These are phyloP conservation scores for Starmera quercuum DNA, from an alignment of 805 yeast genomes.

Conservation along the genomic window DNA sequence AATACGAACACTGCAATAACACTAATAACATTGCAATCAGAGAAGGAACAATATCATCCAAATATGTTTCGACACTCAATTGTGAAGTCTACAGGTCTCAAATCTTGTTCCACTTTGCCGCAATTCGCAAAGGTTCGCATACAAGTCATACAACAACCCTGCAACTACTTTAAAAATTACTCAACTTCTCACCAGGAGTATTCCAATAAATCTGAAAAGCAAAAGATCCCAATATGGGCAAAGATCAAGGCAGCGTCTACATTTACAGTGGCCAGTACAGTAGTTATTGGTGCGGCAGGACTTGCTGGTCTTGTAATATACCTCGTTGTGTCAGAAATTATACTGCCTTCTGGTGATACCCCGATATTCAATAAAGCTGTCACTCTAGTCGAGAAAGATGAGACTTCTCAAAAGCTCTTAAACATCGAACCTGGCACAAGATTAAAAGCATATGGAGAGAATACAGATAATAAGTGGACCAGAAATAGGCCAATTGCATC, in stretches of 20 bases:
- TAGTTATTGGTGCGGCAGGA: conserved; percentile 65
- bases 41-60: too few relatives aligned
- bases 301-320: conserved; percentile 63
- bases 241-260: conserved; percentile 49
- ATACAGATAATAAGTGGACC: conserved; percentile 67
- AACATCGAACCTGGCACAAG: conserved; percentile 41
- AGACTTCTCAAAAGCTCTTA: conserved; percentile 47
- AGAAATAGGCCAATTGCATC: conserved; percentile 82
- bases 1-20: too few relatives aligned
- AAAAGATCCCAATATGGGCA: conserved; percentile 34
- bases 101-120: too few relatives aligned
- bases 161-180: too few relatives aligned
- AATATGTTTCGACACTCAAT: too few relatives aligned
- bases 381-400: conserved; percentile 62
- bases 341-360: conserved; percentile 88
- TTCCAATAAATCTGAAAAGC: too few relatives aligned
- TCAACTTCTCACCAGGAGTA: too few relatives aligned
- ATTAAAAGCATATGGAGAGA: conserved; percentile 79
- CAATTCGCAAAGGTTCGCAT: too few relatives aligned
- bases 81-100: too few relatives aligned
- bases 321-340: conserved; percentile 68
- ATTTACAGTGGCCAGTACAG: conserved; percentile 49
- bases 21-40: too few relatives aligned
- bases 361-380: conserved; percentile 86
- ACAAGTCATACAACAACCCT: too few relatives aligned